Conservation (phyloP, 805 yeast genomes). For the Clavispora fructus region DNA sequence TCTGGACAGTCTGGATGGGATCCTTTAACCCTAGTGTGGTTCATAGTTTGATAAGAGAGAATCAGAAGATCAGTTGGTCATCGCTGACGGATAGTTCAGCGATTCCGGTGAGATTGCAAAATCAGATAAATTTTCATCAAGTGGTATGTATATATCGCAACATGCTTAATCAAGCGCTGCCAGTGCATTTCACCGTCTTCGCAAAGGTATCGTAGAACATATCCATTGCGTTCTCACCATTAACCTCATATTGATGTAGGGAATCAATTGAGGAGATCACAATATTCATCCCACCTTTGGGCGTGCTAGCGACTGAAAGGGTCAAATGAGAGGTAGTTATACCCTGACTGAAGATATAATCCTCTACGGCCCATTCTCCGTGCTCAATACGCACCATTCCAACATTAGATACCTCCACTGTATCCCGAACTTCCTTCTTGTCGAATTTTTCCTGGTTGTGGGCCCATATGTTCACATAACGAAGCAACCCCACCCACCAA, state of each 20-base stretch:
- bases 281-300: constrained; percentile 11
- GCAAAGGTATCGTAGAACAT: not conserved
- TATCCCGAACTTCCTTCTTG: constrained; percentile 1
- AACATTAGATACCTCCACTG: constrained; percentile 13
- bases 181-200: not conserved
- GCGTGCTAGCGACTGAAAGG: constrained; percentile 8
- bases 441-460: not conserved
- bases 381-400: constrained; percentile 3
- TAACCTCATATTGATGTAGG: not conserved
- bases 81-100: no score
- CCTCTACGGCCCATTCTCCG: constrained; percentile 6
- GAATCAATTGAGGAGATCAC: constrained; percentile 6
- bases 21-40: no score
- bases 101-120: no score
- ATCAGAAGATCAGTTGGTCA: no score
- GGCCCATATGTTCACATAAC: constrained; percentile 5
- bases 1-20: no score
- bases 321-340: constrained; percentile 7
- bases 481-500: constrained; percentile 4
- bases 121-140: no score
- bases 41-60: no score
- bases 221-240: not conserved
- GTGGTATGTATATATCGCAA: no score
- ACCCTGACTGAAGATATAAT: constrained; percentile 10
- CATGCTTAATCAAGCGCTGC: no score